These are phyloP conservation scores for Neocallimastix lanati DNA, from an alignment of 192 early-diverging fungal genomes.

Conservation along the genomic window DNA sequence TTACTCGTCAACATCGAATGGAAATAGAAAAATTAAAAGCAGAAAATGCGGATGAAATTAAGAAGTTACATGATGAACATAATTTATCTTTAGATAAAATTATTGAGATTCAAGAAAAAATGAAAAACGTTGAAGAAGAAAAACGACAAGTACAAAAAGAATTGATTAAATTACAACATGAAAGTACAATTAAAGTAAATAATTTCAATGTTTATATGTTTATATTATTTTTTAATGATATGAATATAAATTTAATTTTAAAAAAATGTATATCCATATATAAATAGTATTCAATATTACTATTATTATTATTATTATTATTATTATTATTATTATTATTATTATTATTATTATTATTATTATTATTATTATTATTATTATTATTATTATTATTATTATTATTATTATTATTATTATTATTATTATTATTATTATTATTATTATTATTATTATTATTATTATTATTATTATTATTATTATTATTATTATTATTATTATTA, in stretches of 20 bases:
- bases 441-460: too few relatives aligned
- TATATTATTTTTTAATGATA: not conserved
- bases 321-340: too few relatives aligned
- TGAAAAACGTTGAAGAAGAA: constrained; percentile 8
- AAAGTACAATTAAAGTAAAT: constrained; percentile 10
- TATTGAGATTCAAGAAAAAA: constrained; percentile 10
- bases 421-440: too few relatives aligned
- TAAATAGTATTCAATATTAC: too few relatives aligned
- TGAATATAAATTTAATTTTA: too few relatives aligned
- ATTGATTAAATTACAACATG: constrained; percentile 19
- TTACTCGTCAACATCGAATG: constrained; percentile 19
- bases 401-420: too few relatives aligned
- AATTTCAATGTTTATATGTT: not conserved
- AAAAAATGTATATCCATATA: too few relatives aligned
- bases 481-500: too few relatives aligned
- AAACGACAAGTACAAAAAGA: constrained; percentile 19
- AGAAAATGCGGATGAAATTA: constrained; percentile 27
- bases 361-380: too few relatives aligned
- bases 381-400: too few relatives aligned
- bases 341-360: too few relatives aligned
- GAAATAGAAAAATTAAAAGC: constrained; percentile 25
- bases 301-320: too few relatives aligned
- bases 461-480: not conserved
- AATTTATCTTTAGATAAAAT: constrained; percentile 26
- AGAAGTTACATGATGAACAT: constrained; percentile 29